Percentiles rank a stretch among this genome's conserved stretches.
phyloP scores from a whole-genome alignment of 257 asterid genomes.

The Przewalskia tangutica region DNA sequence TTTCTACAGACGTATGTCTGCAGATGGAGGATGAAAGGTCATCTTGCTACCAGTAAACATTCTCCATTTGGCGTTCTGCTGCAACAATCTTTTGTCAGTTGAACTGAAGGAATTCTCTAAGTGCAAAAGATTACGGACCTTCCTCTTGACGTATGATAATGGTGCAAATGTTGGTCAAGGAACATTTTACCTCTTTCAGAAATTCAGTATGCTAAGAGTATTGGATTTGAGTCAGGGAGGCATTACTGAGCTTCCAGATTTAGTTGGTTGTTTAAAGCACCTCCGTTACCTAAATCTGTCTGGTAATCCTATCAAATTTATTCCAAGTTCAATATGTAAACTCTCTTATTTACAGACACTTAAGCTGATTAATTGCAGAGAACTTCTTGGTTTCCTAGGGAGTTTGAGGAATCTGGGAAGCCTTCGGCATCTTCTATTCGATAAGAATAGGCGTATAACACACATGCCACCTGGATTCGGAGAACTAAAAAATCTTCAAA shows the following conservation, averaged over 20 bases:
- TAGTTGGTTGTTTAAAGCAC: conserved; percentile 22
- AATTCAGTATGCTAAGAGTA: conserved; percentile 26
- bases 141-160: conserved; percentile 4
- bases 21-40: neutral
- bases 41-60: neutral
- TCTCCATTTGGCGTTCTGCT: conserved; percentile 23
- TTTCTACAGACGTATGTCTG: conserved; percentile 18
- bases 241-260: conserved; percentile 20
- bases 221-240: conserved; percentile 25
- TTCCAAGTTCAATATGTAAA: conserved; percentile 12
- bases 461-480: neutral
- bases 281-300: conserved; percentile 41
- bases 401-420: neutral
- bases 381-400: neutral
- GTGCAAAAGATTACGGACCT: conserved; percentile 26
- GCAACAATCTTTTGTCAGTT: neutral
- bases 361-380: neutral
- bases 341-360: neutral
- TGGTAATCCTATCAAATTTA: conserved; percentile 17
- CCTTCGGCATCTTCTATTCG: neutral
- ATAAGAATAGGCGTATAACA: no score
- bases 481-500: neutral
- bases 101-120: conserved; percentile 4
- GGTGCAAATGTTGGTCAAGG: neutral
- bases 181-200: conserved; percentile 18